A percentile compares a stretch with the other conserved stretches of the same genome.
phyloP scores from a whole-genome alignment of 2,329 filamentous ascomycete species.

The Corinectria fuckeliana region DNA sequence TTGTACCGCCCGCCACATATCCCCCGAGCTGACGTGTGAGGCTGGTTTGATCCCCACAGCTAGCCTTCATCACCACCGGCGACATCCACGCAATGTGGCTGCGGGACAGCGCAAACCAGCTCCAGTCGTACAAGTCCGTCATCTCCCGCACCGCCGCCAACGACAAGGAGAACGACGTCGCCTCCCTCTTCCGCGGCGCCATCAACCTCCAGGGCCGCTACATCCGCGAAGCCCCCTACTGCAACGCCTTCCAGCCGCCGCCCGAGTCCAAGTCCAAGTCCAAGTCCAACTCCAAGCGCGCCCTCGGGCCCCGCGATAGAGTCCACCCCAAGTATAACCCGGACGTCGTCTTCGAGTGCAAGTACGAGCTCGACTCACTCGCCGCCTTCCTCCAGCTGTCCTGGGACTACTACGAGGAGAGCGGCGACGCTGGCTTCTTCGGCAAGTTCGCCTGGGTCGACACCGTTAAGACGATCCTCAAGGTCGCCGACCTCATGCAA shows the following conservation, averaged over 20 bases:
- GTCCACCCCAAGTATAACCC: constrained; percentile 70
- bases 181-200: constrained; percentile 73
- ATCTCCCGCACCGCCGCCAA: constrained; percentile 57
- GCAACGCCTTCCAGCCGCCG: constrained; percentile 94
- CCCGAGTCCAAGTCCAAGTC: constrained; percentile 63
- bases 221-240: constrained; percentile 75
- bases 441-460: constrained; percentile 73
- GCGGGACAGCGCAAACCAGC: constrained; percentile 83
- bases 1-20: no score
- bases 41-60: constrained; percentile 44
- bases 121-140: constrained; percentile 75
- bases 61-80: constrained; percentile 83
- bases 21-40: background rate
- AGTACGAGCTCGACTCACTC: constrained; percentile 92
- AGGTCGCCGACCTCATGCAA: constrained; percentile 73
- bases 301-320: constrained; percentile 53
- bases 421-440: constrained; percentile 76
- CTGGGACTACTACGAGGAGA: constrained; percentile 79
- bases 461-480: constrained; percentile 73
- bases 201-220: constrained; percentile 81
- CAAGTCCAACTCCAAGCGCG: constrained; percentile 30
- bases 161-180: constrained; percentile 60
- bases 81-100: constrained; percentile 96
- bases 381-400: constrained; percentile 85
- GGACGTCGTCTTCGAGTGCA: constrained; percentile 86